phyloP scores from a whole-genome alignment of 2,329 filamentous ascomycete genomes.

The Ophiostoma angusticollis region DNA sequence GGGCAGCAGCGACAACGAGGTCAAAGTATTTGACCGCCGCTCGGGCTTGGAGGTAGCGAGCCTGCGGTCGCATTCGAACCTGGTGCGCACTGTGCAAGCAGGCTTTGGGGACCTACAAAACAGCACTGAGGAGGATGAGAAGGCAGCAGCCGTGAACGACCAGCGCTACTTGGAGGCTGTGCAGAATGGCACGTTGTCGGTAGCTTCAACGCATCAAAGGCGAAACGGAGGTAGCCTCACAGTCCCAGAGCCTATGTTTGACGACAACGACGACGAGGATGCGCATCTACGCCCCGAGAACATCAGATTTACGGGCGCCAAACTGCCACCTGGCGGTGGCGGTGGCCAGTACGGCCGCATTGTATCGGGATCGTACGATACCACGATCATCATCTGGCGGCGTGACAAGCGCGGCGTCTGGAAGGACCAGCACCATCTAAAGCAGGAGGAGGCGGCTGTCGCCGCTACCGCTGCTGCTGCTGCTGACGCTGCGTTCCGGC shows the following conservation, averaged over 20 bases:
- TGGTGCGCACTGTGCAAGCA: constrained; percentile 90
- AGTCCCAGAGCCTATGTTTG: not conserved
- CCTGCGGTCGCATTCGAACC: constrained; percentile 64
- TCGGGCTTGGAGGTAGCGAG: constrained; percentile 84
- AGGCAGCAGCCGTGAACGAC: constrained; percentile 62
- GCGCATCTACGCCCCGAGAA: constrained; percentile 65
- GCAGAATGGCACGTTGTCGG: constrained; percentile 35
- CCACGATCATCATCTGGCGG: constrained; percentile 91
- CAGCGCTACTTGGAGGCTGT: constrained; percentile 54
- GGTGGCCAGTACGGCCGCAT: constrained; percentile 87
- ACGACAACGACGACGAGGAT: constrained; percentile 36
- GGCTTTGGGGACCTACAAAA: constrained; percentile 83
- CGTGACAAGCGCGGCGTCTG: constrained; percentile 75
- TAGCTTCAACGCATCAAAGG: not conserved
- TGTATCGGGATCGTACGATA: constrained; percentile 91
- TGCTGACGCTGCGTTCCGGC: not conserved
- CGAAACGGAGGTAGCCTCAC: not conserved
- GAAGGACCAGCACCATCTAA: constrained; percentile 62
- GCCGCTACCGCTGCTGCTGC: constrained; percentile 24
- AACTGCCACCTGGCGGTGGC: constrained; percentile 79
- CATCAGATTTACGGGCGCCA: constrained; percentile 69
- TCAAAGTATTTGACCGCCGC: constrained; percentile 83
- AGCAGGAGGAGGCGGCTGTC: constrained; percentile 57
- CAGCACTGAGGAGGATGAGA: constrained; percentile 59
- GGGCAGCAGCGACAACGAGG: constrained; percentile 89